phyloP scores from a whole-genome alignment of 2,329 filamentous ascomycete species.

The Celoporthe dispersa region DNA sequence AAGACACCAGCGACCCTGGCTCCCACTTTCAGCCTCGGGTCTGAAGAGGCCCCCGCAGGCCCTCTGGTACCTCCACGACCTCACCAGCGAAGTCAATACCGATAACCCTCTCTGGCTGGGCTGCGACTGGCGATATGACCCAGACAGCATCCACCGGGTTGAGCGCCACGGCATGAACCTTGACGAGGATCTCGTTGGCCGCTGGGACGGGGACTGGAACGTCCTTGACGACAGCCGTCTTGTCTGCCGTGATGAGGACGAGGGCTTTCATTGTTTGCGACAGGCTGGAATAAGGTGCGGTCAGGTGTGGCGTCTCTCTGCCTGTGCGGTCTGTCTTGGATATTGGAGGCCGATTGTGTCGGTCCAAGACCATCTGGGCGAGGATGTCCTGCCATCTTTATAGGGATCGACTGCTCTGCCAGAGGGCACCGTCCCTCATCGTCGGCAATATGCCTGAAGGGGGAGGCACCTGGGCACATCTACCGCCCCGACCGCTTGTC shows the following conservation, averaged over 20 bases:
- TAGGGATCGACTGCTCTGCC: background rate
- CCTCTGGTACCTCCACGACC: slow-evolving; percentile 32
- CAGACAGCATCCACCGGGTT: slow-evolving; percentile 11
- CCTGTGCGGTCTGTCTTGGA: background rate
- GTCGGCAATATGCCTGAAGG: background rate
- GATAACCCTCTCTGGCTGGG: slow-evolving; percentile 36
- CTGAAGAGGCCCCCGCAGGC: background rate
- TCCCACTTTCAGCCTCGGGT: slow-evolving; percentile 30
- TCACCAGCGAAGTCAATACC: slow-evolving; percentile 47
- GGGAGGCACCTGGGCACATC: background rate
- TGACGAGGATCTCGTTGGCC: slow-evolving; percentile 35
- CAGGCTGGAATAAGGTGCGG: background rate
- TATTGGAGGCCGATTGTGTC: background rate
- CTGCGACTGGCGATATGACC: slow-evolving; percentile 22
- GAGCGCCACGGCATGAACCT: slow-evolving; percentile 22
- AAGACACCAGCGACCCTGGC: slow-evolving; percentile 45
- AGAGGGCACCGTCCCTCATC: background rate
- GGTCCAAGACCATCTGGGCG: background rate
- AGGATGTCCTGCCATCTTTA: background rate
- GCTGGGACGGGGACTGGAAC: slow-evolving; percentile 31
- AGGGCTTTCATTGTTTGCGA: background rate
- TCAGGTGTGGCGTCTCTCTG: background rate
- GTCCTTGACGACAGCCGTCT: slow-evolving; percentile 22
- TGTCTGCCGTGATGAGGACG: slow-evolving; percentile 14
- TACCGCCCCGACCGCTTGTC: background rate